These are phyloP conservation scores for Xylaria arbuscula DNA, from an alignment of 2,329 filamentous ascomycete genomes.

Conservation along the genomic window DNA sequence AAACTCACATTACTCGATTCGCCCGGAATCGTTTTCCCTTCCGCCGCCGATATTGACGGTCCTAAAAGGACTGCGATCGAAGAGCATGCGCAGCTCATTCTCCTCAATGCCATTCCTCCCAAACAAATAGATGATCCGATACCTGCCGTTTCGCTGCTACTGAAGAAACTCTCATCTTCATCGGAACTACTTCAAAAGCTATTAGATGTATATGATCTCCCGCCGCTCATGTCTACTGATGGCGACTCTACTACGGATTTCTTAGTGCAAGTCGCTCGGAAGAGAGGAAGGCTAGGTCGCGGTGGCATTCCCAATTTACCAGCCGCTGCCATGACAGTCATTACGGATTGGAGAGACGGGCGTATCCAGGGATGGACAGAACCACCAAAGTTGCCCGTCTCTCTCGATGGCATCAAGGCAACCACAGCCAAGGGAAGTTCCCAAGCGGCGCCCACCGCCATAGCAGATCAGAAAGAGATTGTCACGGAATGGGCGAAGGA, in stretches of 20 bases:
- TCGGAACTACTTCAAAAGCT: constrained; percentile 81
- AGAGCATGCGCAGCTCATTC: constrained; percentile 84
- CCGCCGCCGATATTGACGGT: constrained; percentile 54
- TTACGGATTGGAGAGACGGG: constrained; percentile 97
- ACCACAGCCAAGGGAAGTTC: constrained; percentile 15
- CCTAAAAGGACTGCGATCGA: constrained; percentile 65
- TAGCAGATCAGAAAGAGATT: constrained; percentile 73
- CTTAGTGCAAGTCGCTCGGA: constrained; percentile 92
- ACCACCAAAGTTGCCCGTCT: constrained; percentile 74
- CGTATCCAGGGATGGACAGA: constrained; percentile 93
- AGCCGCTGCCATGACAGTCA: constrained; percentile 89
- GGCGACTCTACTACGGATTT: constrained; percentile 90
- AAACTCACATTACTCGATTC: constrained; percentile 94
- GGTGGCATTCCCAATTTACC: constrained; percentile 91
- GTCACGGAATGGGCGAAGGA: constrained; percentile 88
- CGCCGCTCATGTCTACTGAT: constrained; percentile 76
- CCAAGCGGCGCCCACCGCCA: constrained; percentile 20
- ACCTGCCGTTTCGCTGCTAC: constrained; percentile 85
- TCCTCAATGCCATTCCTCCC: constrained; percentile 91
- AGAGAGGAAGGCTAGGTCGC: constrained; percentile 86
- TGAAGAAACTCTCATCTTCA: constrained; percentile 80
- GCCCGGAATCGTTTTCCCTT: constrained; percentile 93
- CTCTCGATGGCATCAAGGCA: constrained; percentile 42
- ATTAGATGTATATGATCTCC: constrained; percentile 84
- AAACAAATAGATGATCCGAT: constrained; percentile 95